phyloP scores from a whole-genome alignment of 116 monocot genomes.

The Zostera marina region DNA sequence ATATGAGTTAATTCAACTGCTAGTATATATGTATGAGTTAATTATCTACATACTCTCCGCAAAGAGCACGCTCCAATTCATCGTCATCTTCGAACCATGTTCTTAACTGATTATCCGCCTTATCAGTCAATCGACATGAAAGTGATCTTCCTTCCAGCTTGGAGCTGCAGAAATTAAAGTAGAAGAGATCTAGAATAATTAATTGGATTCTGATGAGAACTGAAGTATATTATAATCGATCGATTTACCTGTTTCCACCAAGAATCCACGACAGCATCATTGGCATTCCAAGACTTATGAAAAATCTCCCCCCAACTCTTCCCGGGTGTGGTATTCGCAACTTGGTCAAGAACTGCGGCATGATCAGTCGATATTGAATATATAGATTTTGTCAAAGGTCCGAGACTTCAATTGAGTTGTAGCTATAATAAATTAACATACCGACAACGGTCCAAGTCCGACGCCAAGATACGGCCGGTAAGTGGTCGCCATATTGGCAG shows the following conservation, averaged over 20 bases:
- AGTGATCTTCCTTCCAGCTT: constrained; percentile 82
- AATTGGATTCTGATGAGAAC: background rate
- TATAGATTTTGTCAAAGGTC: too few species aligned
- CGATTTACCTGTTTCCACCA: constrained; percentile 73
- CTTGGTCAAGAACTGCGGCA: constrained; percentile 65
- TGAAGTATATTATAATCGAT: background rate
- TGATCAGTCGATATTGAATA: constrained; percentile 1
- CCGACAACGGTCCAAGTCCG: constrained; percentile 95
- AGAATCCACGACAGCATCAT: constrained; percentile 88
- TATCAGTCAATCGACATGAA: constrained; percentile 73
- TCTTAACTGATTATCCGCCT: constrained; percentile 69
- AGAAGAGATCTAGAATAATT: background rate
- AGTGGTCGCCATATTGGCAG: constrained; percentile 93
- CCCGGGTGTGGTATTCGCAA: constrained; percentile 94
- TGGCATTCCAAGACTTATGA: constrained; percentile 79
- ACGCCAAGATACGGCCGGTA: constrained; percentile 91
- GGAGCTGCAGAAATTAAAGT: constrained; percentile 33
- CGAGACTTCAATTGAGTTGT: background rate
- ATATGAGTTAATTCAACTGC: background rate
- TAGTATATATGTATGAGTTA: background rate
- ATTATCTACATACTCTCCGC: constrained; percentile 68
- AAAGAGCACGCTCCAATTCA: constrained; percentile 77
- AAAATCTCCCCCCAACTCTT: constrained; percentile 90
- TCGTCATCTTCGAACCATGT: constrained; percentile 99
- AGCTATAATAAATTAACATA: constrained; percentile 16